Conservation (phyloP, 169 alveolate species). For the Cryptosporidium bovis region DNA sequence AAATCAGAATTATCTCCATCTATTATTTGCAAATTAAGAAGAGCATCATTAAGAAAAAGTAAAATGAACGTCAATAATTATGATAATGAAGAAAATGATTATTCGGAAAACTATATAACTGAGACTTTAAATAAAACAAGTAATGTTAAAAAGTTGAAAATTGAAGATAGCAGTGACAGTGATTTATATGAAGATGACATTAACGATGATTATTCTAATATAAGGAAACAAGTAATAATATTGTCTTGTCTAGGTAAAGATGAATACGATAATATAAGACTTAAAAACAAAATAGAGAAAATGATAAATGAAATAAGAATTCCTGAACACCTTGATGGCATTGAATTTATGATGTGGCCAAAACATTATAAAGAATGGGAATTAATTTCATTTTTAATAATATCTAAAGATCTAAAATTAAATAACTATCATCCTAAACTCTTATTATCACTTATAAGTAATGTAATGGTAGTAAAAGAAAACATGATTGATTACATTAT, state of each 20-base stretch:
- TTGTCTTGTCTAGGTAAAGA: slow-evolving; percentile 59
- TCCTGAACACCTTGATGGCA: slow-evolving; percentile 25
- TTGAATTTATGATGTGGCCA: slow-evolving; percentile 64
- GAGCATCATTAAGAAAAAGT: background rate
- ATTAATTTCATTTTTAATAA: slow-evolving; percentile 55
- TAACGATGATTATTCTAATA: background rate
- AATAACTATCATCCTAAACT: slow-evolving; percentile 62
- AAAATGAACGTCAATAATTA: background rate
- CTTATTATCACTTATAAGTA: slow-evolving; percentile 46
- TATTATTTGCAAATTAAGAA: background rate
- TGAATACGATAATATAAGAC: slow-evolving; percentile 52
- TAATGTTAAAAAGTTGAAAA: background rate
- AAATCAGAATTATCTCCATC: background rate
- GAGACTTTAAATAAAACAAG: background rate
- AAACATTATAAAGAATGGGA: slow-evolving; percentile 68
- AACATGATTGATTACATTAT: slow-evolving; percentile 46
- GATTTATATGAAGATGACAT: background rate
- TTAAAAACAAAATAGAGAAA: slow-evolving; percentile 3
- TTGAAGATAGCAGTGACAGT: background rate
- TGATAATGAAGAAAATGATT: background rate
- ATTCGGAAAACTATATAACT: background rate
- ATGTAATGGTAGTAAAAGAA: slow-evolving; percentile 66
- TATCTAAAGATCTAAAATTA: slow-evolving; percentile 17
- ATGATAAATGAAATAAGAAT: slow-evolving; percentile 53
- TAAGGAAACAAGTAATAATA: slow-evolving; percentile 8